Evolutionary conservation across 164 flowering plant species (phyloP), one percentile per base, ranked within the genome.

Genomic region (Tetrastigma voinierianum): DNA sequence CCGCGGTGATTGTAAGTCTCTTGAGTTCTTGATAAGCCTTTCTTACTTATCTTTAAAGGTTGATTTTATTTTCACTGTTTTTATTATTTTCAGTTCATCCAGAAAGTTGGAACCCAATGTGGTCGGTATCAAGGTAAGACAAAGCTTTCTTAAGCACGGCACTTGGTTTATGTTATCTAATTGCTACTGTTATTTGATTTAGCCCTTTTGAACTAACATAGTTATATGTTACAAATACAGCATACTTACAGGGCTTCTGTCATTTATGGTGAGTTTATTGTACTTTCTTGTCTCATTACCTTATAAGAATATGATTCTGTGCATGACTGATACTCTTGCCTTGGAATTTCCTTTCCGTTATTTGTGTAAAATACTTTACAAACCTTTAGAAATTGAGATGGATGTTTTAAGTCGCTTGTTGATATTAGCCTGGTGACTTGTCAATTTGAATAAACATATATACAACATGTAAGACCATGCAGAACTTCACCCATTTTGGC

Each of bases 71-170:
- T 51, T 62, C 64, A n/a, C 52, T 32, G 55, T 61, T 23, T 46
- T 62, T 9, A 65, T 49, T 64, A 15, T 47, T 66, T 21, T 66
- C 84, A 96, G 99, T 89, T 85, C 98, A 96, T 76, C 98, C 99
- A 13, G 97, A 96, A 72, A 91, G 87, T 74, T 96, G 99, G 99
- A 96, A 96, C 68, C 99, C 99, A 15, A 96, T 96, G 97, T 93
- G 99, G 98, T 90, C 97, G 61, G 98, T 96, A 1, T 87, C 97
- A 72, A 96, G 98, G 99, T 96, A 74, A 20, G 65, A 58, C 10
- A 20, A 13, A 43, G 52, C 10, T 58, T 49, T 62, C 3, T 13
- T 32, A 32, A 0, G 6, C 40, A 32, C 8, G 40, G 6, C 40
- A 32, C 40, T 32, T 9, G 20, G 52, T 24, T 20, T 13, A 18